phyloP scores from a whole-genome alignment of 2,329 filamentous ascomycete species.

The Dissoconium aciculare region DNA sequence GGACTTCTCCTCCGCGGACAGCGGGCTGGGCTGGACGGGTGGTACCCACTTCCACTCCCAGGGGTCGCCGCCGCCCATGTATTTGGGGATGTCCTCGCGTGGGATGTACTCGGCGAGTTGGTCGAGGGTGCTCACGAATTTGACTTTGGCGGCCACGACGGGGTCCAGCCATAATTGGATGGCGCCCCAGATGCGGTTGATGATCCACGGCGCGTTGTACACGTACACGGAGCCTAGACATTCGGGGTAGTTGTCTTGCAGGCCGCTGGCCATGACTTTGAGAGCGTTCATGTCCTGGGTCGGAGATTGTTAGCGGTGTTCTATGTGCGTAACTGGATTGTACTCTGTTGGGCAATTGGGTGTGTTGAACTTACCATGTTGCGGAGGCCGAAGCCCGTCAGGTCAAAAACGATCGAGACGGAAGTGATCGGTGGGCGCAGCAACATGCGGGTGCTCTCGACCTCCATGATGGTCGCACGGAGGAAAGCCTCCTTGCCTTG shows the following conservation, averaged over 20 bases:
- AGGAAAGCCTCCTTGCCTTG: constrained; percentile 68
- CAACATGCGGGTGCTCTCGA: constrained; percentile 76
- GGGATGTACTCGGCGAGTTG: constrained; percentile 65
- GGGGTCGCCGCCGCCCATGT: constrained; percentile 68
- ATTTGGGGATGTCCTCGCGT: constrained; percentile 53
- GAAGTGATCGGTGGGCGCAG: constrained; percentile 67
- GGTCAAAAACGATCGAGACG: constrained; percentile 78
- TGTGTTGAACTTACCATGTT: constrained; percentile 58
- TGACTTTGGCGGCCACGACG: constrained; percentile 77
- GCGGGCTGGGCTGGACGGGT: constrained; percentile 29
- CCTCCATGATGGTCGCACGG: constrained; percentile 74
- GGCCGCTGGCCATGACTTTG: constrained; percentile 96
- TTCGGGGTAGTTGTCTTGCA: constrained; percentile 92
- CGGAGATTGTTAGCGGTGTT: too few relatives aligned
- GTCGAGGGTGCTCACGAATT: constrained; percentile 68
- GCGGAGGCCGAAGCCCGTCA: constrained; percentile 75
- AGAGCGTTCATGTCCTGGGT: constrained; percentile 70
- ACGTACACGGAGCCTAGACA: constrained; percentile 74
- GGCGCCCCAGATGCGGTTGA: constrained; percentile 84
- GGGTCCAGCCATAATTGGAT: constrained; percentile 89
- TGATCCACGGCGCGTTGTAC: constrained; percentile 88
- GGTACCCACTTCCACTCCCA: constrained; percentile 73
- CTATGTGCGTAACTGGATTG: too few relatives aligned
- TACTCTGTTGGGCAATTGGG: too few relatives aligned
- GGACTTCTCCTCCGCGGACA: neutral